Percentiles rank a stretch among this genome's conserved stretches.
Conservation (phyloP, 2,329 filamentous ascomycete species). For the Ophiostoma montium region DNA sequence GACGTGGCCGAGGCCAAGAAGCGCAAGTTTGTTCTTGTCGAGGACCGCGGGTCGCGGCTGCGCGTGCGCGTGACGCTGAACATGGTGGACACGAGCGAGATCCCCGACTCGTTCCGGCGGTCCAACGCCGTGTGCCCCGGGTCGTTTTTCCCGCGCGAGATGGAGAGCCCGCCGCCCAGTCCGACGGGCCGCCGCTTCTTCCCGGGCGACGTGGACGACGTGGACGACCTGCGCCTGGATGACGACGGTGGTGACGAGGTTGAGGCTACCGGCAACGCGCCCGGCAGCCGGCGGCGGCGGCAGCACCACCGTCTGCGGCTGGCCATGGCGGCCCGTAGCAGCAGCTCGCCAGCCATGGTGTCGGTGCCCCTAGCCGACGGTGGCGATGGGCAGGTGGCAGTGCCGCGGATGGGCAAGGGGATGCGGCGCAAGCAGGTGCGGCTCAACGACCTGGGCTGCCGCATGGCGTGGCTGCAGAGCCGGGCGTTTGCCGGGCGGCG, state of each 20-base stretch:
- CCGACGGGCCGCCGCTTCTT: conserved; percentile 65
- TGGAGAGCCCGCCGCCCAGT: conserved; percentile 71
- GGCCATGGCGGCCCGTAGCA: conserved; percentile 10
- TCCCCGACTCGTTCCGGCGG: conserved; percentile 89
- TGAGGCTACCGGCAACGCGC: conserved; percentile 29
- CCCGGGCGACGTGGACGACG: conserved; percentile 50
- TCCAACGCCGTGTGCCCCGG: conserved; percentile 80
- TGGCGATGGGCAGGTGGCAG: conserved; percentile 53
- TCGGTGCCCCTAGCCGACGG: conserved; percentile 49
- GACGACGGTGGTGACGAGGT: conserved; percentile 40
- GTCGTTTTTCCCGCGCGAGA: conserved; percentile 84
- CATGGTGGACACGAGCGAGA: conserved; percentile 84
- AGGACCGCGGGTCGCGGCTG: conserved; percentile 72
- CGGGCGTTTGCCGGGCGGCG: conserved; percentile 77
- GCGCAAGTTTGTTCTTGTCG: conserved; percentile 92
- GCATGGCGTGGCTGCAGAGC: conserved; percentile 95
- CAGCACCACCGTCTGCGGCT: conserved; percentile 14
- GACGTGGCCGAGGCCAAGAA: conserved; percentile 81
- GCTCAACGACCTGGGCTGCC: conserved; percentile 82
- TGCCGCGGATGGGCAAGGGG: conserved; percentile 57
- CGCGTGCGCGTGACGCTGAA: conserved; percentile 89
- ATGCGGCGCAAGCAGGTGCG: conserved; percentile 72
- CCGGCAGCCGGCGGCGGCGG: conserved; percentile 21
- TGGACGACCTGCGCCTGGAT: conserved; percentile 38
- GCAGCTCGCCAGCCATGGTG: conserved; percentile 29